Percentiles rank a stretch among this genome's conserved stretches.
Conservation (phyloP, 73 alveolate species). For the Tetrahymena thermophila region DNA sequence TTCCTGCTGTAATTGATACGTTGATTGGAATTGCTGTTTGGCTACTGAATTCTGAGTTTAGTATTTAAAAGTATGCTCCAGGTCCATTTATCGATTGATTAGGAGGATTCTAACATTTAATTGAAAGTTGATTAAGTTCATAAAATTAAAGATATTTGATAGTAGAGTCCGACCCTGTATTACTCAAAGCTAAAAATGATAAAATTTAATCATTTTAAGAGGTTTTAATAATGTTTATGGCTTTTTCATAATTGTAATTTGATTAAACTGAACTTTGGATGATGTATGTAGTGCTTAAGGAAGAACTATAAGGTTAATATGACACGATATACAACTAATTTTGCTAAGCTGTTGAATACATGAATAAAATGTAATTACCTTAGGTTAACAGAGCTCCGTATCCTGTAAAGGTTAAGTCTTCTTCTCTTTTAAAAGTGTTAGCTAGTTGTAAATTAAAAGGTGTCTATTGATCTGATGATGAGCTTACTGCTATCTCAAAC, state of each 20-base stretch:
- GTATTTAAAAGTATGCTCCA: neutral
- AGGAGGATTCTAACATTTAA: neutral
- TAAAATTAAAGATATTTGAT: neutral
- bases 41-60: neutral
- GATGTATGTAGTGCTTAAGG: neutral
- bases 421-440: neutral
- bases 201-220: too few species aligned
- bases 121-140: neutral
- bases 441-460: too few species aligned
- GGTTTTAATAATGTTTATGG: neutral
- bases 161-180: neutral
- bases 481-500: neutral
- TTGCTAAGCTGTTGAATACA: neutral
- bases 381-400: neutral
- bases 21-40: neutral
- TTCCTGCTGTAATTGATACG: neutral
- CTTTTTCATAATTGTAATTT: neutral
- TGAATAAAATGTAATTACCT: neutral
- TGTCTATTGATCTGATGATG: neutral
- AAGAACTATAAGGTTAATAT: neutral
- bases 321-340: neutral
- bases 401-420: neutral
- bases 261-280: neutral
- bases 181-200: neutral
- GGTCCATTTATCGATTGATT: neutral